These are phyloP conservation scores for Dothidotthia symphoricarpi DNA, from an alignment of 2,329 filamentous ascomycete genomes.

Conservation along the genomic window DNA sequence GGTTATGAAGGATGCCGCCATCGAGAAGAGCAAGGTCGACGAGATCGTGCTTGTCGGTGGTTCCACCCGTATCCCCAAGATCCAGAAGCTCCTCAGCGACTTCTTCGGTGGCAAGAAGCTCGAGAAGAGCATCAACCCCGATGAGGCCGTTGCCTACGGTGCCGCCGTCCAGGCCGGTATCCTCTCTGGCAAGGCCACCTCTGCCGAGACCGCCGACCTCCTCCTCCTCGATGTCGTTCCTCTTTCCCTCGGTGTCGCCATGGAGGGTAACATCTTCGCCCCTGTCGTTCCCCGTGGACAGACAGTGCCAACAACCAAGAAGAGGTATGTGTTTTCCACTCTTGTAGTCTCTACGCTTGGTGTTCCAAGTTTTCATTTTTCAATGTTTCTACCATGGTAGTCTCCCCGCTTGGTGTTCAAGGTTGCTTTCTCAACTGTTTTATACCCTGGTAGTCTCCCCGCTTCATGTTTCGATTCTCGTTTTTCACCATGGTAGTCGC, in stretches of 20 bases:
- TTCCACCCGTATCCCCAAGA: conserved; percentile 96
- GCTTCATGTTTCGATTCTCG: not conserved
- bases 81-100: conserved; percentile 98
- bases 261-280: conserved; percentile 99
- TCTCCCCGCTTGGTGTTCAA: not conserved
- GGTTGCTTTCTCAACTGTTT: not conserved
- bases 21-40: conserved; percentile 89
- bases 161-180: conserved; percentile 98
- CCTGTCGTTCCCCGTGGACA: conserved; percentile 71
- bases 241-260: conserved; percentile 95
- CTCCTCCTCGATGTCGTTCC: conserved; percentile 95
- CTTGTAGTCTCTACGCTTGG: not conserved
- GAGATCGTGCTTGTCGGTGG: conserved; percentile 99
- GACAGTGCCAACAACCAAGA: conserved; percentile 73
- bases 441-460: not conserved
- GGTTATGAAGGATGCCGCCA: conserved; percentile 86
- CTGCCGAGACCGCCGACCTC: conserved; percentile 89
- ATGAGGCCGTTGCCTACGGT: conserved; percentile 98
- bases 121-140: conserved; percentile 99
- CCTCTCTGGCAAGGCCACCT: conserved; percentile 95
- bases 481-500: not conserved
- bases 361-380: not conserved
- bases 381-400: not conserved
- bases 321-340: conserved; percentile 48
- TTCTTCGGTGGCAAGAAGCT: conserved; percentile 99